Evolutionary conservation across 805 yeast genomes (phyloP).

Genomic region (Schwanniomyces vanrijiae): DNA sequence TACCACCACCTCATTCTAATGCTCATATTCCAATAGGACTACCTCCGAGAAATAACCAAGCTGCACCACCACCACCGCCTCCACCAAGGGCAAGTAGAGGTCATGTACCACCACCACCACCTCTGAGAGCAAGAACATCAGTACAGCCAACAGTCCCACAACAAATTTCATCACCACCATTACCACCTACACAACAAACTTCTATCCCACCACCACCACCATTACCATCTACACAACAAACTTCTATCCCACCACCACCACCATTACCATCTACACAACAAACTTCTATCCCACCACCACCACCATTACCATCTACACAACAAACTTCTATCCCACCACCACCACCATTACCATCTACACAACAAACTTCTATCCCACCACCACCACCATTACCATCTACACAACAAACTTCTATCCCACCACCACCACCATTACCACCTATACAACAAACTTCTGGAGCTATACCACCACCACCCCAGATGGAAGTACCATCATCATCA

Average conservation of each 20-base stretch:
- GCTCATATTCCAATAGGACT: constrained; percentile 8
- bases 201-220: constrained; percentile 29
- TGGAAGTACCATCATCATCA: constrained; percentile 8
- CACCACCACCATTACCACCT: constrained; percentile 42
- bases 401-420: constrained; percentile 22
- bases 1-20: constrained; percentile 12
- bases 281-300: constrained; percentile 30
- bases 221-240: constrained; percentile 20
- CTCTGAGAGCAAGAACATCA: constrained; percentile 19
- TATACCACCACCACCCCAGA: constrained; percentile 18
- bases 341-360: constrained; percentile 45
- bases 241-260: constrained; percentile 27
- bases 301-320: constrained; percentile 19
- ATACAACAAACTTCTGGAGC: constrained; percentile 24
- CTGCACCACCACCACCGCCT: constrained; percentile 18
- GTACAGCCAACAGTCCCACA: constrained; percentile 18
- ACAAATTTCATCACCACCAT: constrained; percentile 12
- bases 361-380: constrained; percentile 24
- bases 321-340: constrained; percentile 20
- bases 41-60: constrained; percentile 8
- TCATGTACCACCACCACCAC: constrained; percentile 26
- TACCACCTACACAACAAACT: constrained; percentile 19
- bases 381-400: constrained; percentile 24
- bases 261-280: constrained; percentile 46
- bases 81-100: constrained; percentile 25